Conservation (phyloP, 75 land plant species). For the Azolla pinnata region DNA sequence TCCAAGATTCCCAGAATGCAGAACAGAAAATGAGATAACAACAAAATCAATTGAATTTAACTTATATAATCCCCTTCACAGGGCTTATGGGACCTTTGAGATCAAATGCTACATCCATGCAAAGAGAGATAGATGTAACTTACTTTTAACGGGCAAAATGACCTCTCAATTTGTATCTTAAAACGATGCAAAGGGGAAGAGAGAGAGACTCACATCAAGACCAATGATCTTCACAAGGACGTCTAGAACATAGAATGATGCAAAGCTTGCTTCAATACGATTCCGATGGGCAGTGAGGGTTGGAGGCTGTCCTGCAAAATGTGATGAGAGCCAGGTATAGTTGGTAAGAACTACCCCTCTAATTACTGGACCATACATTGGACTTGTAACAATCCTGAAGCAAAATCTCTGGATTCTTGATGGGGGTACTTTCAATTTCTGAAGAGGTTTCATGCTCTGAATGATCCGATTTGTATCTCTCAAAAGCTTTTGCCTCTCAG, state of each 20-base stretch:
- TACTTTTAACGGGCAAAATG: background rate
- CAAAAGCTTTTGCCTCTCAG: constrained; percentile 34
- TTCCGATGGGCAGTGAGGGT: background rate
- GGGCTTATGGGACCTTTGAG: too few species aligned
- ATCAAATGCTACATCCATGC: too few species aligned
- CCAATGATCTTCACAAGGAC: constrained; percentile 15
- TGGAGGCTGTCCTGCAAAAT: background rate
- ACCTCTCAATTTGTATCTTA: background rate
- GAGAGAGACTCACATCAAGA: constrained; percentile 11
- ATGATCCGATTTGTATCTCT: constrained; percentile 30
- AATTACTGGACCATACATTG: constrained; percentile 10
- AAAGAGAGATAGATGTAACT: too few species aligned
- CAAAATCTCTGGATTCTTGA: constrained; percentile 4
- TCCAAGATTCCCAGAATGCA: too few species aligned
- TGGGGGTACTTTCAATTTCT: constrained; percentile 5
- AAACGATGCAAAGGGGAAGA: background rate
- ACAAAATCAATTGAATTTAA: too few species aligned
- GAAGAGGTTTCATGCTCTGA: constrained; percentile 18
- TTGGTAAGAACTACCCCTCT: constrained; percentile 10
- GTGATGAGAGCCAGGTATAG: constrained; percentile 20
- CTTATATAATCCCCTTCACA: too few species aligned
- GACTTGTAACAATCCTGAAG: constrained; percentile 11
- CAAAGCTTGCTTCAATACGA: constrained; percentile 11
- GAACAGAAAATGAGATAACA: too few species aligned
- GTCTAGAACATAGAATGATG: constrained; percentile 12